phyloP scores from a whole-genome alignment of 495 filamentous ascomycete species.

The Trichoderma asperelloides region DNA sequence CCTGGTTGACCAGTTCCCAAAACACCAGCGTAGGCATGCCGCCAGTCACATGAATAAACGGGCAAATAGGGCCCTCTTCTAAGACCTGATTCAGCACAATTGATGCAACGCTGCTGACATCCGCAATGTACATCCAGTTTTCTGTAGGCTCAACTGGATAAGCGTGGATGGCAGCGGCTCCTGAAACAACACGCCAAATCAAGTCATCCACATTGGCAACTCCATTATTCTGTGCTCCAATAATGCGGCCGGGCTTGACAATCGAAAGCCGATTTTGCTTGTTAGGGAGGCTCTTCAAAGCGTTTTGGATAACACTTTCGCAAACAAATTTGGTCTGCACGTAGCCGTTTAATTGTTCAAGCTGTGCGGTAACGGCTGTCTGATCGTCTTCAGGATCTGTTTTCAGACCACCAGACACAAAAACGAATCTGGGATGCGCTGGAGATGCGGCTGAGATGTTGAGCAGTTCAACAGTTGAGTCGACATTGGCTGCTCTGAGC shows the following conservation, averaged over 20 bases:
- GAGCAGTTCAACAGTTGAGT: neutral
- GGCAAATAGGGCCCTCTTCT: neutral
- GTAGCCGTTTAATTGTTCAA: neutral
- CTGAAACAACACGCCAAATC: neutral
- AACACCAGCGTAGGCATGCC: neutral
- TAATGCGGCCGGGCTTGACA: conserved; percentile 4
- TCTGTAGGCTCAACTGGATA: neutral
- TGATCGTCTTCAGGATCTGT: neutral
- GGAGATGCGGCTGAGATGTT: neutral
- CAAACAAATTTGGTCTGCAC: neutral
- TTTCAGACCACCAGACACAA: neutral
- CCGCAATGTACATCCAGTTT: neutral
- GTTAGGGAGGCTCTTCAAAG: neutral
- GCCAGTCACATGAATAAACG: neutral
- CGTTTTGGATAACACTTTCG: neutral
- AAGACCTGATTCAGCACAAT: neutral
- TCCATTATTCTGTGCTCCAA: neutral
- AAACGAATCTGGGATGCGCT: neutral
- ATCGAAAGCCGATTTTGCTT: neutral
- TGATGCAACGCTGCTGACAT: neutral
- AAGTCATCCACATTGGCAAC: conserved; percentile 1
- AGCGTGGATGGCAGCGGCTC: neutral
- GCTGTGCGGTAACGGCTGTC: neutral
- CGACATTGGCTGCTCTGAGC: neutral
- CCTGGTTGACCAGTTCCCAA: neutral